Evolutionary conservation across 208 protist genomes (phyloP).

Genomic region (Crithidia fasciculata): DNA sequence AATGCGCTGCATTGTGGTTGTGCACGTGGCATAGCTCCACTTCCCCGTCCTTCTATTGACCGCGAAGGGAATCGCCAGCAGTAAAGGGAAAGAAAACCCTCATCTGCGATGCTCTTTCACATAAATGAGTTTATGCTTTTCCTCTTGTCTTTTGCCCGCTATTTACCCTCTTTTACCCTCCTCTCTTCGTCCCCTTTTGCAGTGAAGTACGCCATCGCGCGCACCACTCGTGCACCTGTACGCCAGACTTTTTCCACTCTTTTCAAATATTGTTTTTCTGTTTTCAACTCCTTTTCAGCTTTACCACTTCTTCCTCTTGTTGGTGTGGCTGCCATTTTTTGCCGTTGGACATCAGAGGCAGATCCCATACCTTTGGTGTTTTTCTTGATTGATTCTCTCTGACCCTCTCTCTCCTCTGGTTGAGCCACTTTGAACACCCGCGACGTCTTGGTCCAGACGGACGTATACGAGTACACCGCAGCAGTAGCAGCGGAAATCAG

Average conservation of each 20-base stretch:
- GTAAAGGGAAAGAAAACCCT: too few species aligned
- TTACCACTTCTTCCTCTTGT: slow-evolving; percentile 8
- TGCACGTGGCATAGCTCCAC: too few species aligned
- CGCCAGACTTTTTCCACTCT: neutral
- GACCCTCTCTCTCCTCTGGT: neutral
- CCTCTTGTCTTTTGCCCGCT: neutral
- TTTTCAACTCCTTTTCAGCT: slow-evolving; percentile 2
- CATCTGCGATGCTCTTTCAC: neutral
- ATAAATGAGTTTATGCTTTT: neutral
- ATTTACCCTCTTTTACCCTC: neutral
- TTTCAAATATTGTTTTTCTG: neutral
- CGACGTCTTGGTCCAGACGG: too few species aligned
- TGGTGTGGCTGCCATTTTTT: too few species aligned
- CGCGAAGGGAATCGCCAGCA: too few species aligned
- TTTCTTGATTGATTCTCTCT: neutral
- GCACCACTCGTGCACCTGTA: too few species aligned
- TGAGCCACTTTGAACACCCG: neutral
- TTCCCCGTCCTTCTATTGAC: too few species aligned
- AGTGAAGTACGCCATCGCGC: neutral
- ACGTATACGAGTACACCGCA: too few species aligned
- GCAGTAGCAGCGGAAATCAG: too few species aligned
- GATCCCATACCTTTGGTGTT: neutral
- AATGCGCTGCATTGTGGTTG: too few species aligned
- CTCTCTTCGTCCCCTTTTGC: neutral
- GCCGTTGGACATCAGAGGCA: too few species aligned